These are phyloP conservation scores for Phytopythium boreale DNA, from an alignment of 352 stramenopile genomes.

Conservation along the genomic window DNA sequence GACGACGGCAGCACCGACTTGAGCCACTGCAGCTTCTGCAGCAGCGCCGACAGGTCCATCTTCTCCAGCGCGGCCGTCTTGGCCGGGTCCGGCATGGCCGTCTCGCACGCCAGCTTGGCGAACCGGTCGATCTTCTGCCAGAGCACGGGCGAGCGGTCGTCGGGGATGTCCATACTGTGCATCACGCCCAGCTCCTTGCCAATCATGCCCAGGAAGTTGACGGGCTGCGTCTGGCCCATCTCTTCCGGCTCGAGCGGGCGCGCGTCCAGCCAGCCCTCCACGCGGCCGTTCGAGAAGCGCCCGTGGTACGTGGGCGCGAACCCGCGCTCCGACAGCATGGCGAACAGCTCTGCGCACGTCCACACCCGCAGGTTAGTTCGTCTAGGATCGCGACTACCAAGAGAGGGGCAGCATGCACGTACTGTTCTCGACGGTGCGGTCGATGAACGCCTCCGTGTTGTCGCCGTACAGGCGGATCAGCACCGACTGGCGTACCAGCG, in stretches of 20 bases:
- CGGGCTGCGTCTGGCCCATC: conserved; percentile 72
- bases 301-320: conserved; percentile 90
- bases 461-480: conserved; percentile 91
- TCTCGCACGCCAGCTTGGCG: conserved; percentile 67
- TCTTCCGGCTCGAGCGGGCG: conserved; percentile 82
- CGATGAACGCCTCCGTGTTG: conserved; percentile 93
- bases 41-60: conserved; percentile 57
- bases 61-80: conserved; percentile 57
- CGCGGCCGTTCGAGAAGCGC: conserved; percentile 89
- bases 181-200: conserved; percentile 84
- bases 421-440: conserved; percentile 91
- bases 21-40: conserved; percentile 74
- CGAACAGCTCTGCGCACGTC: conserved; percentile 67
- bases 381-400: conserved; percentile 7
- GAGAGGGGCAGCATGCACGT: conserved; percentile 8
- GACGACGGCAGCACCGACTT: conserved; percentile 79
- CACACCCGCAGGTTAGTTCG: conserved; percentile 6
- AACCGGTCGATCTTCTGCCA: conserved; percentile 85
- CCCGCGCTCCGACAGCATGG: conserved; percentile 71
- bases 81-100: conserved; percentile 48
- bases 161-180: conserved; percentile 84
- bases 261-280: conserved; percentile 90
- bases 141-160: conserved; percentile 54
- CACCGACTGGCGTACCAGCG: conserved; percentile 39
- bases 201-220: conserved; percentile 87